A percentile compares a stretch with the other conserved stretches of the same genome.
phyloP scores from a whole-genome alignment of 1,139 yeast genomes.

The Zygosaccharomyces sapae region DNA sequence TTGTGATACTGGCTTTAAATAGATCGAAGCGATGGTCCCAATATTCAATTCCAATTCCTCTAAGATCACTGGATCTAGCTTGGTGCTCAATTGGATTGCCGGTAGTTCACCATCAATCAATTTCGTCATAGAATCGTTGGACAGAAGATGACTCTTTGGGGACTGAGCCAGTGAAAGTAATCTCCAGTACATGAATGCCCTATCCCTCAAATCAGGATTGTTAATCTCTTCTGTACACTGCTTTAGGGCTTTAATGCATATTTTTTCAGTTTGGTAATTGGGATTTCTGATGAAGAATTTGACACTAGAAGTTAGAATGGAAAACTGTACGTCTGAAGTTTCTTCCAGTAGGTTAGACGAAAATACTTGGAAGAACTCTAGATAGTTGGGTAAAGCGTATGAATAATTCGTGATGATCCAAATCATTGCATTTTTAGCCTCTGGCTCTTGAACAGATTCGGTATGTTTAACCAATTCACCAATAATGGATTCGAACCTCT shows the following conservation, averaged over 20 bases:
- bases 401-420: conserved; percentile 84
- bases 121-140: conserved; percentile 37
- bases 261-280: conserved; percentile 46
- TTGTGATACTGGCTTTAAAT: conserved; percentile 73
- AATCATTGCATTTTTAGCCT: conserved; percentile 70
- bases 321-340: conserved; percentile 63
- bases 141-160: conserved; percentile 10
- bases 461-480: conserved; percentile 37
- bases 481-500: conserved; percentile 39
- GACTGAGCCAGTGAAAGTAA: conserved; percentile 49
- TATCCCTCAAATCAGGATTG: conserved; percentile 78
- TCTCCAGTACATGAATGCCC: conserved; percentile 86
- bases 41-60: conserved; percentile 81
- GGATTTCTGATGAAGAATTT: conserved; percentile 63
- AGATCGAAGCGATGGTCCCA: conserved; percentile 79
- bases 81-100: conserved; percentile 63
- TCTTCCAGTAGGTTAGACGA: conserved; percentile 41
- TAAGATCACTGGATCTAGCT: conserved; percentile 61
- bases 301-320: conserved; percentile 69
- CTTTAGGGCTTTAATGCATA: conserved; percentile 59
- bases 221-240: conserved; percentile 71
- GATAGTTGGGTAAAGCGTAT: conserved; percentile 29
- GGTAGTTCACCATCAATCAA: conserved; percentile 63
- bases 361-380: conserved; percentile 24
- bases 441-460: conserved; percentile 62